Evolutionary conservation across 371 early-diverging fungal species (phyloP).

Genomic region (Encephalitozoon intestinalis): DNA sequence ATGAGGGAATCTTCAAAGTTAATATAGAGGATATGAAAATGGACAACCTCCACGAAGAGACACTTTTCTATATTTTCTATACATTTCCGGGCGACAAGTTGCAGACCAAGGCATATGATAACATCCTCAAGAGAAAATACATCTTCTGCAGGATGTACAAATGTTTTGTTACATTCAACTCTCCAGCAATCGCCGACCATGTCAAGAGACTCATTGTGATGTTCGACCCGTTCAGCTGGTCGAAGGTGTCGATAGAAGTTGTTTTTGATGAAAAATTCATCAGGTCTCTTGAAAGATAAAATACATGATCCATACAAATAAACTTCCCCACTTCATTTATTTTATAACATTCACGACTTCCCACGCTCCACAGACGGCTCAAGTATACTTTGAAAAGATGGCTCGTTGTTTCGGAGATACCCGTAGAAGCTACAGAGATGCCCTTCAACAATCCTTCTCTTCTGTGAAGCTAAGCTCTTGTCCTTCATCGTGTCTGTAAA

Average conservation of each 20-base stretch:
- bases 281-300: conserved; percentile 15
- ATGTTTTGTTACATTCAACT: conserved; percentile 31
- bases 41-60: conserved; percentile 66
- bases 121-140: conserved; percentile 76
- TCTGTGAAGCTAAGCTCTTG: background rate
- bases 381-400: background rate
- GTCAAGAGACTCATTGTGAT: conserved; percentile 29
- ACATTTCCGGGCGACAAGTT: conserved; percentile 72
- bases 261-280: conserved; percentile 49
- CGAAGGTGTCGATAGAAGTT: conserved; percentile 38
- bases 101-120: conserved; percentile 80
- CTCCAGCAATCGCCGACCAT: conserved; percentile 34
- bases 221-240: conserved; percentile 54
- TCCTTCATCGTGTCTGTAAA: background rate
- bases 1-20: conserved; percentile 4
- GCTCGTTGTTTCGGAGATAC: background rate
- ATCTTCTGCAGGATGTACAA: conserved; percentile 71
- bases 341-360: background rate
- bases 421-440: conserved; percentile 9
- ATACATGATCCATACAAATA: background rate
- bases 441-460: background rate
- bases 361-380: background rate
- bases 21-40: conserved; percentile 20
- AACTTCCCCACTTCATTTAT: background rate
- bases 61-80: conserved; percentile 85